phyloP scores from a whole-genome alignment of 2,329 filamentous ascomycete genomes.

The Neurospora crassa region DNA sequence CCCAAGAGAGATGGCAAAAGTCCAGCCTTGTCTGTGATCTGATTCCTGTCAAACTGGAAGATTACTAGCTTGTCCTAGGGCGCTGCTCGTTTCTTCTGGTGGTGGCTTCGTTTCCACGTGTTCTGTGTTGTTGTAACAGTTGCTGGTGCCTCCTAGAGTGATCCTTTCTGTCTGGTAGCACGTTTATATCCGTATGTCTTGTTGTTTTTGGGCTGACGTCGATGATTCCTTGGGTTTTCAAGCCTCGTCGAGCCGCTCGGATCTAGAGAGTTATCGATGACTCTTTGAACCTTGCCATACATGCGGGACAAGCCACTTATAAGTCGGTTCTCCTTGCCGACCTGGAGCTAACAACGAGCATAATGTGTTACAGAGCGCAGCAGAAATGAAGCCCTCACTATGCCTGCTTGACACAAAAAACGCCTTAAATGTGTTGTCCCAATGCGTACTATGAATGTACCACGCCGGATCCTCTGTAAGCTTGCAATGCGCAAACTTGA shows the following conservation, averaged over 20 bases:
- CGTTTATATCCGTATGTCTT: neutral
- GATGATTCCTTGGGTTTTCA: neutral
- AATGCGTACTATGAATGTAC: neutral
- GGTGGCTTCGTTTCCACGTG: neutral
- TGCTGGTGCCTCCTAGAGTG: neutral
- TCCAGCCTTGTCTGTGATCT: neutral
- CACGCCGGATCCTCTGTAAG: neutral
- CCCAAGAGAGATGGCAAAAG: neutral
- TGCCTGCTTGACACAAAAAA: neutral
- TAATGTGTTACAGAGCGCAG: neutral
- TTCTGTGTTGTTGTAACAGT: neutral
- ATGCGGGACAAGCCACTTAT: neutral
- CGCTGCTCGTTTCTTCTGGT: neutral
- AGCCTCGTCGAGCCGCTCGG: neutral
- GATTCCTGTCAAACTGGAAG: neutral
- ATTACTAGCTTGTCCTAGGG: neutral
- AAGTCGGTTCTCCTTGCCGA: neutral
- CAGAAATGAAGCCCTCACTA: neutral
- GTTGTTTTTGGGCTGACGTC: neutral
- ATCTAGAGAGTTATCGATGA: neutral
- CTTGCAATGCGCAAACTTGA: neutral
- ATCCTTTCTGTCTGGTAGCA: neutral
- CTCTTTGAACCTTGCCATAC: neutral
- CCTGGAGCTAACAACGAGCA: neutral
- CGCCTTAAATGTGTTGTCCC: neutral